phyloP scores from a whole-genome alignment of 2,329 filamentous ascomycete genomes.

The Alternaria sp. region DNA sequence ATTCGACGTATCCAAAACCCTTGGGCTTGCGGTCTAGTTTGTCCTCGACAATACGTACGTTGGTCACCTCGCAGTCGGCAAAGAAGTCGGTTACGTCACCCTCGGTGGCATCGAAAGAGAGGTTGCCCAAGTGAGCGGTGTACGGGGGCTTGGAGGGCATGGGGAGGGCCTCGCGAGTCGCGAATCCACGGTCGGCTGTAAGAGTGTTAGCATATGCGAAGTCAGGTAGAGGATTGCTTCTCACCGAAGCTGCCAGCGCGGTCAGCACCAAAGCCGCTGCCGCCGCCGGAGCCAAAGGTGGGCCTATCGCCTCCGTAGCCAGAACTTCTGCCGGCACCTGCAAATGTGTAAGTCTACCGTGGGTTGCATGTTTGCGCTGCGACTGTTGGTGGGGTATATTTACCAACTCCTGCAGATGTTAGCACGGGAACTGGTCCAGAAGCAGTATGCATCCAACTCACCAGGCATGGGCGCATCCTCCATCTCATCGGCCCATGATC shows the following conservation, averaged over 20 bases:
- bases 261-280: conserved; percentile 49
- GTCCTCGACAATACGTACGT: conserved; percentile 95
- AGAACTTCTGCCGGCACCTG: conserved; percentile 52
- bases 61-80: conserved; percentile 82
- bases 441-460: conserved; percentile 59
- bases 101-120: conserved; percentile 91
- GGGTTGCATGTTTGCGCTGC: conserved; percentile 1
- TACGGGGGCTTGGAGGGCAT: conserved; percentile 92
- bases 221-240: conserved; percentile 11
- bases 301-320: conserved; percentile 61
- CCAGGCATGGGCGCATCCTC: conserved; percentile 81
- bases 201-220: conserved; percentile 21
- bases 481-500: conserved; percentile 99
- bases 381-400: conserved; percentile 16
- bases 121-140: conserved; percentile 94
- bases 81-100: conserved; percentile 89
- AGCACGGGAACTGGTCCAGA: conserved; percentile 21
- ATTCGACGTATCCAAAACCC: conserved; percentile 98
- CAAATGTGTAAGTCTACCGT: conserved; percentile 28
- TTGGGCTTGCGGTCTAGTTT: conserved; percentile 93
- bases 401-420: conserved; percentile 45
- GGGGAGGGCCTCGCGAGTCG: conserved; percentile 76
- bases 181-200: conserved; percentile 44
- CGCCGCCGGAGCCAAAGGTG: conserved; percentile 54
- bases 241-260: conserved; percentile 53